Conservation (phyloP, 805 yeast genomes). For the Ogataea methanolica region DNA sequence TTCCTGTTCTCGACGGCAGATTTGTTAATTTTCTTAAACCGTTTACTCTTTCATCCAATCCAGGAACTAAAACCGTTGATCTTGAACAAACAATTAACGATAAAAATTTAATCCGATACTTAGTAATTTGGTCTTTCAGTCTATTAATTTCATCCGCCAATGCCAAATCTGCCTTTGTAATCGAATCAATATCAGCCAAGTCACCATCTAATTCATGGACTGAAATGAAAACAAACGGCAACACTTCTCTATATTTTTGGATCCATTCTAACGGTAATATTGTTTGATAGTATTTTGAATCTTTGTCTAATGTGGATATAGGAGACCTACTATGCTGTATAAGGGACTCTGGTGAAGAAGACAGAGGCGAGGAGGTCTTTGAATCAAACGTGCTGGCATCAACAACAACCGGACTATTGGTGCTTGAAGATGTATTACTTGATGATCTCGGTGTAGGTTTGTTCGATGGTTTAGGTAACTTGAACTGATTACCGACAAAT, state of each 20-base stretch:
- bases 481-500: conserved; percentile 25
- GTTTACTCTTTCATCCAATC: conserved; percentile 32
- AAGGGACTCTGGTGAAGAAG: not conserved
- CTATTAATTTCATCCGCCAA: conserved; percentile 34
- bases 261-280: conserved; percentile 47
- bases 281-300: conserved; percentile 36
- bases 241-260: conserved; percentile 40
- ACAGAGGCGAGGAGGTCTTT: not conserved
- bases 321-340: conserved; percentile 15
- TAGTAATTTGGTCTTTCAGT: conserved; percentile 28
- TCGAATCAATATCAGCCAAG: conserved; percentile 17
- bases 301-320: conserved; percentile 42
- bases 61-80: conserved; percentile 26
- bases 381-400: not conserved
- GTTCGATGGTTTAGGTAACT: conserved; percentile 15
- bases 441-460: not conserved
- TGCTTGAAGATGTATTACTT: not conserved
- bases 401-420: not conserved
- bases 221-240: conserved; percentile 46
- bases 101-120: conserved; percentile 30
- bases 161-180: conserved; percentile 25
- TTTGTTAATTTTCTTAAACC: conserved; percentile 38
- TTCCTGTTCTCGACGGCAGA: conserved; percentile 39
- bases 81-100: conserved; percentile 31
- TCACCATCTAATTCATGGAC: conserved; percentile 37